Evolutionary conservation across 2,329 filamentous ascomycete species (phyloP).

Genomic region (Penicillium sp.): DNA sequence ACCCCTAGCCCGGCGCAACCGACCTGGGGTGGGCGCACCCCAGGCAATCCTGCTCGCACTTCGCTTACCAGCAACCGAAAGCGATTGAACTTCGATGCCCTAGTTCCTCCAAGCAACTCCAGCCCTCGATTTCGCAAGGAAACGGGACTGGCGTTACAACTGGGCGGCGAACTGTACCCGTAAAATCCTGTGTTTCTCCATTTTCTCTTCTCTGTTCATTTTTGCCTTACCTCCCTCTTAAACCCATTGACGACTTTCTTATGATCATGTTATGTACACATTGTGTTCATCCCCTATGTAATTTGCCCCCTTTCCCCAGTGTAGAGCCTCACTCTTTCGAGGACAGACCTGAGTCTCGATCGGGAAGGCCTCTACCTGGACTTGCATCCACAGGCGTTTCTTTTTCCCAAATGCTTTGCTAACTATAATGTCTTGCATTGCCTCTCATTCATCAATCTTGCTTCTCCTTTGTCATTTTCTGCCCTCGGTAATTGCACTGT

Average conservation of each 20-base stretch:
- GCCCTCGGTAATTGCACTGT: not conserved
- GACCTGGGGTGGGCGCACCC: slow-evolving; percentile 64
- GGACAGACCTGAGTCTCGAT: not conserved
- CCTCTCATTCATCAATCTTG: slow-evolving; percentile 8
- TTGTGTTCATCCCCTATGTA: slow-evolving; percentile 18
- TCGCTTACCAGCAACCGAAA: slow-evolving; percentile 68
- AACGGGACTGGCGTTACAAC: slow-evolving; percentile 60
- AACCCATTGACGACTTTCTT: slow-evolving; percentile 21
- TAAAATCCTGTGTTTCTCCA: slow-evolving; percentile 25
- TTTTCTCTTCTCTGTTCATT: slow-evolving; percentile 21
- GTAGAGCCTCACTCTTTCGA: not conserved
- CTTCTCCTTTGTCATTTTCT: slow-evolving; percentile 1
- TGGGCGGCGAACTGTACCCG: slow-evolving; percentile 62
- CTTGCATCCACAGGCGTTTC: slow-evolving; percentile 24
- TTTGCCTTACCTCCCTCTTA: slow-evolving; percentile 21
- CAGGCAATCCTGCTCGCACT: slow-evolving; percentile 59
- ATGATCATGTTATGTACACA: slow-evolving; percentile 24
- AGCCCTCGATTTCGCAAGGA: slow-evolving; percentile 46
- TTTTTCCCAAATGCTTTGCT: slow-evolving; percentile 6
- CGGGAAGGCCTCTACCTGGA: not conserved
- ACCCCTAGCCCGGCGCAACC: slow-evolving; percentile 92
- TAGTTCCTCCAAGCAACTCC: slow-evolving; percentile 55
- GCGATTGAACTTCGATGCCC: slow-evolving; percentile 76
- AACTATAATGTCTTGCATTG: slow-evolving; percentile 6
- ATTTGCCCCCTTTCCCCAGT: slow-evolving; percentile 1